These are phyloP conservation scores for Darksidea phi DNA, from an alignment of 495 filamentous ascomycete genomes.

Conservation along the genomic window DNA sequence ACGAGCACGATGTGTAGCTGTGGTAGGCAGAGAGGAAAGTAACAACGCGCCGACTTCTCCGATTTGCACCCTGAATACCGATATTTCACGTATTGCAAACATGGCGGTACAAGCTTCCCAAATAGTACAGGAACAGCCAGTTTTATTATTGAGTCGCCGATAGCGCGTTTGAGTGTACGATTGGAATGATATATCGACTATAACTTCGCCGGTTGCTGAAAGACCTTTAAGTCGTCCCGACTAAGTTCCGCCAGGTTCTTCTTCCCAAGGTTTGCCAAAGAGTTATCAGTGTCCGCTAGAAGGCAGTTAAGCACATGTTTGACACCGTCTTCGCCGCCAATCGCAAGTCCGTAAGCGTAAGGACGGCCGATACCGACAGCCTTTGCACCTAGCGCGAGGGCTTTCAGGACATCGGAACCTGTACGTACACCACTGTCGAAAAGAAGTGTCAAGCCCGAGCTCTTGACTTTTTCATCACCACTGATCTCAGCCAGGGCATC, in stretches of 20 bases:
- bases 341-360: constrained; percentile 39
- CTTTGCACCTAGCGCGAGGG: constrained; percentile 41
- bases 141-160: too few species aligned
- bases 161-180: too few species aligned
- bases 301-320: constrained; percentile 57
- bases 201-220: constrained; percentile 31
- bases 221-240: constrained; percentile 29
- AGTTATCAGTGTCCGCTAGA: constrained; percentile 46
- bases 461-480: constrained; percentile 35
- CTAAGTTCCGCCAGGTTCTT: constrained; percentile 28
- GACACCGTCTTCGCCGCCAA: constrained; percentile 57
- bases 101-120: too few species aligned
- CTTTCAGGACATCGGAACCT: constrained; percentile 41
- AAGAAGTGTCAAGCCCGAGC: constrained; percentile 33
- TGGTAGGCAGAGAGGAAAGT: too few species aligned
- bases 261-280: constrained; percentile 34
- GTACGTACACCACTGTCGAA: constrained; percentile 41
- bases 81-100: too few species aligned
- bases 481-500: constrained; percentile 42
- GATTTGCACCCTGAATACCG: too few species aligned
- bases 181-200: too few species aligned
- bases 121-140: too few species aligned
- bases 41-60: too few species aligned
- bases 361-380: constrained; percentile 38
- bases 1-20: too few species aligned